Base-by-base conservation (phyloP, 1,284 basidiomycete genomes). In the Waitea zeae region DNA sequence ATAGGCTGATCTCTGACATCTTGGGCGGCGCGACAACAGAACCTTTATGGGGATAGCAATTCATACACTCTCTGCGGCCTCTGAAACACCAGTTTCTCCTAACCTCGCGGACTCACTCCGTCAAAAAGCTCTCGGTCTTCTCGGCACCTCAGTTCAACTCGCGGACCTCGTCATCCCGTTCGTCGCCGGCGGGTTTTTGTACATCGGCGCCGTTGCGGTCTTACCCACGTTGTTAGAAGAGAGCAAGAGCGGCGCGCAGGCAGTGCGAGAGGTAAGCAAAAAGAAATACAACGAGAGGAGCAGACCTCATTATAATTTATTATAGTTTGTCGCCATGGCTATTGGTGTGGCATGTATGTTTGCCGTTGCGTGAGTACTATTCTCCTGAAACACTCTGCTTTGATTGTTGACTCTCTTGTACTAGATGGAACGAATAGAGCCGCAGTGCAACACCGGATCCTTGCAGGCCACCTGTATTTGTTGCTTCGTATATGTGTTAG, bases 41-140 rank as follows among this genome's bases (percentile, higher is more conserved):
- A 90, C 86, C 26, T 87, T 89, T 52, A 77, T 90, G 55, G 86
- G 86, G 27, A 90, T 89, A 49, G 82, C 72, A 36, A 81, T 89
- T 37, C 79, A 78, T 50, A 78, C 73, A 47, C 59, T 76, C 24
- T 71, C 70, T 14, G 49, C 58, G 15, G 61, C 77, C 18, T 57
- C 53, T 27, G 55, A 52, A 24, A 55, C 51, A 27, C 60, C 58
- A 18, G 54, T 56, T 26, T 54, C 57, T 28, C 44, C 58, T 3
- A 65, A 84, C 56, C 64, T 83, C 35, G 73, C 76, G 17, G 71
- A 71, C 22, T 77, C 71, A 11, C 61, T 84, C 39, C 62, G 75
- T 44, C 75, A 79, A 51, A 64, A 73, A 27, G 76, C 82, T 38
- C 52, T 56, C 33, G 86, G 87, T 3, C 50, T 89, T 36, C 63